Conservation (phyloP, 106 monocot genomes). For the Phalaenopsis equestris region DNA sequence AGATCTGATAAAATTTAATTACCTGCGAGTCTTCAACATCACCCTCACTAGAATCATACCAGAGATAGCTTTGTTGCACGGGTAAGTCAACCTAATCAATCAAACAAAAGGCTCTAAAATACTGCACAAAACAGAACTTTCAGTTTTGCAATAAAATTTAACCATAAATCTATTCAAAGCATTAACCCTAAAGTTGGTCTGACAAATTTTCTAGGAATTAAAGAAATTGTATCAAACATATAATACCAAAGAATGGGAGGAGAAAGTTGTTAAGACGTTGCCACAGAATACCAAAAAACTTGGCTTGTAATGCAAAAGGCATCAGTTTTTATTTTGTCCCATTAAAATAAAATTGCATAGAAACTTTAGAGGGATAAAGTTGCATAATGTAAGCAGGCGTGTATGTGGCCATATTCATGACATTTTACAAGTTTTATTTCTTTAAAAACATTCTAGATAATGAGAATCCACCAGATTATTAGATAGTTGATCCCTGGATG, state of each 20-base stretch:
- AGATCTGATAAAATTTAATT: neutral
- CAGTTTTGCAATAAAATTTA: neutral
- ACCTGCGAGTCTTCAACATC: conserved; percentile 51
- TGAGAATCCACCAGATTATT: neutral
- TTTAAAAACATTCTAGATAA: neutral
- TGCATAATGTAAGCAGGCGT: neutral
- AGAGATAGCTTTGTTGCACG: conserved; percentile 61
- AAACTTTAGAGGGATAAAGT: neutral
- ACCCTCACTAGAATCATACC: conserved; percentile 61
- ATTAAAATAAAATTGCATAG: neutral
- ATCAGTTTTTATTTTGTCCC: neutral
- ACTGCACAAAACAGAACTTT: neutral
- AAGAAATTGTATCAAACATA: neutral
- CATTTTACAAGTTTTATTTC: neutral
- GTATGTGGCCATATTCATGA: neutral
- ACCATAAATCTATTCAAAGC: neutral
- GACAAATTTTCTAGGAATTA: neutral
- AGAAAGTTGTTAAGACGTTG: neutral
- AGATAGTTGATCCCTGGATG: neutral
- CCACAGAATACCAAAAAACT: neutral
- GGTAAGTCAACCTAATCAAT: conserved; percentile 54
- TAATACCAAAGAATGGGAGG: neutral
- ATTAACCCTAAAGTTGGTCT: neutral
- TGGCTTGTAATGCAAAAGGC: neutral
- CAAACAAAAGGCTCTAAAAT: neutral